Percentiles rank a stretch among this genome's conserved stretches.
phyloP scores from a whole-genome alignment of 805 yeast species.

The Starmerella riodocensis region DNA sequence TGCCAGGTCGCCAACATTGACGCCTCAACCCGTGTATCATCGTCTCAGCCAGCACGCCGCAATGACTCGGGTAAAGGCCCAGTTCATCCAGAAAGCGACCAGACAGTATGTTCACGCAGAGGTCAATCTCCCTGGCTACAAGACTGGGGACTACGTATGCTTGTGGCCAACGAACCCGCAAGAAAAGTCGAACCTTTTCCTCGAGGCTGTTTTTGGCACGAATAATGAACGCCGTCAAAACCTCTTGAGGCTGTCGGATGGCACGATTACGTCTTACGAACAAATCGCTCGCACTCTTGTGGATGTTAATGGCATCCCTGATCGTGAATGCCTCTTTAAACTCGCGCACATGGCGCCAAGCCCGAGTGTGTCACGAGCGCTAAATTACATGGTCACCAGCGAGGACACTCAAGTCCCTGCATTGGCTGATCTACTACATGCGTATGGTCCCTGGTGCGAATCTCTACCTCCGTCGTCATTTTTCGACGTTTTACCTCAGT shows the following conservation, averaged over 20 bases:
- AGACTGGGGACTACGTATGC: constrained; percentile 82
- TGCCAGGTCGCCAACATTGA: neutral
- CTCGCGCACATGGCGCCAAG: constrained; percentile 62
- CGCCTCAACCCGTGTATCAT: neutral
- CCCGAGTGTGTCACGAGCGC: constrained; percentile 31
- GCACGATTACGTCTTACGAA: constrained; percentile 51
- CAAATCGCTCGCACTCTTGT: constrained; percentile 59
- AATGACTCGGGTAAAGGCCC: neutral
- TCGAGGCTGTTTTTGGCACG: constrained; percentile 38
- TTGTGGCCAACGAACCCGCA: constrained; percentile 70
- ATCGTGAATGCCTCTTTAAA: constrained; percentile 54
- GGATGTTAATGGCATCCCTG: constrained; percentile 68
- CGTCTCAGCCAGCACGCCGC: constrained; percentile 1
- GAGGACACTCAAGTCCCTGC: constrained; percentile 46
- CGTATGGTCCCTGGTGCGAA: constrained; percentile 47
- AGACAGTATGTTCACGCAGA: constrained; percentile 46
- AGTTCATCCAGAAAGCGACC: constrained; percentile 5
- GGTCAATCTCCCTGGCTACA: constrained; percentile 44
- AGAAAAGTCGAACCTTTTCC: constrained; percentile 43
- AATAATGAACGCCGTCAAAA: constrained; percentile 29
- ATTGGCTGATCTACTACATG: constrained; percentile 49
- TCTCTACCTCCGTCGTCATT: constrained; percentile 55
- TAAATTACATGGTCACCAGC: constrained; percentile 36
- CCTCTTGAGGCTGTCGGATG: constrained; percentile 40
- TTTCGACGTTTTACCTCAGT: constrained; percentile 52